Conservation (phyloP, 441 rosid species). For the Daphne laureola region DNA sequence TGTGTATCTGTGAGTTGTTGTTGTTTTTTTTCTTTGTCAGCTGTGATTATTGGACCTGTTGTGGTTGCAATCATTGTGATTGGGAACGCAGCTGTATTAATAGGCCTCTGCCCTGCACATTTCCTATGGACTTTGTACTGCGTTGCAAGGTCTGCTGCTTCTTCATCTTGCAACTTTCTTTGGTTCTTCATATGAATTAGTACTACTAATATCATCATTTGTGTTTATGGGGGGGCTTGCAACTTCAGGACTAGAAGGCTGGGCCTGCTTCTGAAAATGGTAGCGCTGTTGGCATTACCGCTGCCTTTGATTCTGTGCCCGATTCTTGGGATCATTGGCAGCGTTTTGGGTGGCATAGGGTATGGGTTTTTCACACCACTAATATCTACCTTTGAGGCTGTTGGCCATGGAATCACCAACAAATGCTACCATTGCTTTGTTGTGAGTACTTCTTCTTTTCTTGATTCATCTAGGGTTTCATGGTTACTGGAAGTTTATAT, state of each 20-base stretch:
- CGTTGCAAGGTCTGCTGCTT: constrained; percentile 46
- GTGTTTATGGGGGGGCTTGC: not conserved
- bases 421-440: constrained; percentile 69
- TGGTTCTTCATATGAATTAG: no score
- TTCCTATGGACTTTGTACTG: constrained; percentile 71
- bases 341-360: constrained; percentile 67
- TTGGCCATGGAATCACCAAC: constrained; percentile 47
- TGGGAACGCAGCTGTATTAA: constrained; percentile 54
- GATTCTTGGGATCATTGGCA: constrained; percentile 47
- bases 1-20: not conserved
- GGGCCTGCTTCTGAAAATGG: constrained; percentile 56
- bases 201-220: not conserved
- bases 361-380: constrained; percentile 72
- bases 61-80: constrained; percentile 37
- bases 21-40: constrained; percentile 23
- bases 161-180: not conserved
- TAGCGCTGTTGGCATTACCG: constrained; percentile 48
- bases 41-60: constrained; percentile 45
- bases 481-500: no score
- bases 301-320: constrained; percentile 74
- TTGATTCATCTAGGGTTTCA: no score
- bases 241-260: constrained; percentile 57
- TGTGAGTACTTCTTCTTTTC: constrained; percentile 25
- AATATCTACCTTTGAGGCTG: constrained; percentile 68
- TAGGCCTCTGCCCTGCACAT: constrained; percentile 87